Evolutionary conservation across 2,329 filamentous ascomycete genomes (phyloP), one percentile per base, ranked within the genome.

Genomic region (Fusarium goolgardi): DNA sequence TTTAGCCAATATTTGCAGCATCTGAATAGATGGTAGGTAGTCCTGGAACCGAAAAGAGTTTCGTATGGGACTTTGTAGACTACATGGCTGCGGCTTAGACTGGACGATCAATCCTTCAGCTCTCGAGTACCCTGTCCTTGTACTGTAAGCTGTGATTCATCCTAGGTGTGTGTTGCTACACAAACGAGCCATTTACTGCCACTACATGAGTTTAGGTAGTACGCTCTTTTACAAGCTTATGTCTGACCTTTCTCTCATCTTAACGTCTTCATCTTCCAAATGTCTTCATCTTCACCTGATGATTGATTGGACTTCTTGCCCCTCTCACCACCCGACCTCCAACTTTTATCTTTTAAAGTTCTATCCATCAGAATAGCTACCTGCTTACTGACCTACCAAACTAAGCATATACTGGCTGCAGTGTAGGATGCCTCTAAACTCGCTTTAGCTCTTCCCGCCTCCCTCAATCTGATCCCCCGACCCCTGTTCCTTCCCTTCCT

Each of bases 401-500:
- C 20, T 34, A 49, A 34, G 18, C 31, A 29, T 34, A 51, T 35
- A 51, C n/a, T 40, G 23, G 27, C 15, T 58, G 27, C 45, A 35
- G 51, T 16, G 32, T 12, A 50, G 23, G n/a, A 35, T 41, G 32
- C 41, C 62, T 35, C 49, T 62, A 47, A 62, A 40, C 41, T 39
- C 15, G 15, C 23, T 51, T 46, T 55, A 69, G 52, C 65, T 68
- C 47, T 51, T 35, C 52, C 51, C 45, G 40, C 55, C 60, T 53
- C 59, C 27, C 32, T 35, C 32, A 16, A 59, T 21, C 23, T 50
- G 47, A 53, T 52, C 64, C 59, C 39, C 60, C 46, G 55, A 27
- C 49, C 35, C 45, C 55, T 49, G 55, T 65, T 53, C 60, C 47
- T 68, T 47, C 59, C 65, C 32, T 63, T 69, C 60, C 60, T 55